These are phyloP conservation scores for Nidula niveotomentosa DNA, from an alignment of 1,284 basidiomycete species.

Conservation along the genomic window DNA sequence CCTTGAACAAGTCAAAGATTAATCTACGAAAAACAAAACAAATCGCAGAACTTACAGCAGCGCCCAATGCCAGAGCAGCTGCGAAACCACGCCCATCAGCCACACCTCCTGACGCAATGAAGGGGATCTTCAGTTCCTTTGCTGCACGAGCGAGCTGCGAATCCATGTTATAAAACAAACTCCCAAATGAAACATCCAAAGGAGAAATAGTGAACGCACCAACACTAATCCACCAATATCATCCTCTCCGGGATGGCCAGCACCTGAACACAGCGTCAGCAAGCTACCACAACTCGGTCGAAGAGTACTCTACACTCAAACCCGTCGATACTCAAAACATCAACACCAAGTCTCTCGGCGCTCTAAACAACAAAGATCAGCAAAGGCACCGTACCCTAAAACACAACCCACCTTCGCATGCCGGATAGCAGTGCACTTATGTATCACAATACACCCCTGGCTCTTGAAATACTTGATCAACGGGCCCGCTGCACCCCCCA, in stretches of 20 bases:
- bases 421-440: slow-evolving; percentile 89
- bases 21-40: too few relatives aligned
- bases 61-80: slow-evolving; percentile 82
- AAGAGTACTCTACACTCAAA: slow-evolving; percentile 69
- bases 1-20: slow-evolving; percentile 35
- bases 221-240: slow-evolving; percentile 92
- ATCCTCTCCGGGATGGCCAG: slow-evolving; percentile 94
- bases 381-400: not conserved
- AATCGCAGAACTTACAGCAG: slow-evolving; percentile 21
- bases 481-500: slow-evolving; percentile 54
- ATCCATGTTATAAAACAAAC: not conserved
- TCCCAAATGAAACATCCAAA: not conserved
- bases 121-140: slow-evolving; percentile 83
- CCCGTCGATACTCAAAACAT: slow-evolving; percentile 86
- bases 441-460: slow-evolving; percentile 77
- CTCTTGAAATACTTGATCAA: slow-evolving; percentile 84
- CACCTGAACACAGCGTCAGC: slow-evolving; percentile 45
- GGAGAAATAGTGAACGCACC: slow-evolving; percentile 37
- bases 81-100: slow-evolving; percentile 84
- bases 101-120: slow-evolving; percentile 87
- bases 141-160: slow-evolving; percentile 82
- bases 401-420: slow-evolving; percentile 68
- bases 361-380: slow-evolving; percentile 40
- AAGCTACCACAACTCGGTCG: slow-evolving; percentile 1
- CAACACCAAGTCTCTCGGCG: slow-evolving; percentile 78